A percentile compares a stretch with the other conserved stretches of the same genome.
Evolutionary conservation across 257 asterid species (phyloP).

Genomic region (Rhazya stricta): DNA sequence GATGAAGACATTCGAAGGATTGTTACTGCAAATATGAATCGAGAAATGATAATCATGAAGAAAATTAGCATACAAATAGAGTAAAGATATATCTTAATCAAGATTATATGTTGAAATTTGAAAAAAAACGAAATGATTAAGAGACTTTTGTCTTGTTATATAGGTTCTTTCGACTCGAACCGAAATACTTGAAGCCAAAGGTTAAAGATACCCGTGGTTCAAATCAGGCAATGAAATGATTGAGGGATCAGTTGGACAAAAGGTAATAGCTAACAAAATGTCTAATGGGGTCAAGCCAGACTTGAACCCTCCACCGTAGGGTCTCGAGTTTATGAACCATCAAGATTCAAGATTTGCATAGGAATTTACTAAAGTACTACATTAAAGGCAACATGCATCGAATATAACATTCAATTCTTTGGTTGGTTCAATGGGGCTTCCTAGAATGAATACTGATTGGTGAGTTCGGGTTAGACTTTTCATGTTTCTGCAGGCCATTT

Average conservation of each 20-base stretch:
- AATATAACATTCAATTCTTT: conserved; percentile 7
- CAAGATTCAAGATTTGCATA: conserved; percentile 6
- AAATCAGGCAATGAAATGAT: no score
- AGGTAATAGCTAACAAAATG: conserved; percentile 3
- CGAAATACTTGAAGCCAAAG: no score
- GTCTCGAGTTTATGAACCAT: neutral
- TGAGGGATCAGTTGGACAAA: conserved; percentile 16
- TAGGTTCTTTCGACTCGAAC: no score
- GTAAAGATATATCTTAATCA: no score
- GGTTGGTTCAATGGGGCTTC: conserved; percentile 7
- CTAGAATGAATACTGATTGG: conserved; percentile 10
- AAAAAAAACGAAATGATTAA: no score
- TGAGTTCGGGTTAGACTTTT: conserved; percentile 21
- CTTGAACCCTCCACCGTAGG: conserved; percentile 7
- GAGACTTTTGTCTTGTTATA: no score
- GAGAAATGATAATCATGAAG: no score
- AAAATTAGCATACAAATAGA: no score
- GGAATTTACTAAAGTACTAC: conserved; percentile 6
- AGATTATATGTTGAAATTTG: no score
- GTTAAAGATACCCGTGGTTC: no score
- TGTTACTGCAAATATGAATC: no score
- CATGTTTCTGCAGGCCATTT: conserved; percentile 16
- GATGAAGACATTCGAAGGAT: no score
- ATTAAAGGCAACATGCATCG: conserved; percentile 6
- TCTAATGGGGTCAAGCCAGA: conserved; percentile 7